phyloP scores from a whole-genome alignment of 225 moss, liverwort and hornwort genomes.

The Pseudisothecium myosuroides region DNA sequence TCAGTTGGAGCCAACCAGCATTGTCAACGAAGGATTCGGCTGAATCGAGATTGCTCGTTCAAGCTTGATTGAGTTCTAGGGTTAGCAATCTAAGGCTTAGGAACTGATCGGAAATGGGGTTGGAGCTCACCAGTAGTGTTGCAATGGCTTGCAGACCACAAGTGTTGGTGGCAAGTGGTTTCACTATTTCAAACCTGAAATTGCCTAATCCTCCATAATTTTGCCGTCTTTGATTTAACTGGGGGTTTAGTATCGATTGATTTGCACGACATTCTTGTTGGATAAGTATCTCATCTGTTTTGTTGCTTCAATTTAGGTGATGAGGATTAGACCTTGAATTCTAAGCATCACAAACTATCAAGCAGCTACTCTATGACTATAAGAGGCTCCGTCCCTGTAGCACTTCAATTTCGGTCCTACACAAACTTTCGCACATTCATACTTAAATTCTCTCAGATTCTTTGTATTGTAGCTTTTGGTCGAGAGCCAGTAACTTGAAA shows the following conservation, averaged over 20 bases:
- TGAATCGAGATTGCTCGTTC: background rate
- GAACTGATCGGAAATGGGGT: background rate
- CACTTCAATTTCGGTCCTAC: too few species aligned
- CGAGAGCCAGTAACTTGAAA: background rate
- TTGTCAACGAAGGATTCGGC: background rate
- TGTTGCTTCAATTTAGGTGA: background rate
- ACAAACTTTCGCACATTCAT: background rate
- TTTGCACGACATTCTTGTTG: background rate
- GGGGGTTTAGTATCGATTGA: background rate
- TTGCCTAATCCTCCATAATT: background rate
- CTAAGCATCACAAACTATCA: background rate
- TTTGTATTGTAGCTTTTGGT: background rate
- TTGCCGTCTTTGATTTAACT: background rate
- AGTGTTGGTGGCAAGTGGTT: background rate
- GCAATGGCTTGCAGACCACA: background rate
- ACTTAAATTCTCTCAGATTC: background rate
- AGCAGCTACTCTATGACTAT: background rate
- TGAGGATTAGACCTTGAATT: background rate
- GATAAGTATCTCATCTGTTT: background rate
- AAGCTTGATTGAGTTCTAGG: background rate
- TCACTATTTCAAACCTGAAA: background rate
- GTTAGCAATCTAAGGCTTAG: background rate
- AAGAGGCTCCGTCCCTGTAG: too few species aligned
- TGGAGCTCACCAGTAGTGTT: background rate
- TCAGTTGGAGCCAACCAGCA: background rate